A percentile compares a stretch with the other conserved stretches of the same genome.
Conservation (phyloP, 164 flowering plant genomes). For the Euptelea pleiosperma region DNA sequence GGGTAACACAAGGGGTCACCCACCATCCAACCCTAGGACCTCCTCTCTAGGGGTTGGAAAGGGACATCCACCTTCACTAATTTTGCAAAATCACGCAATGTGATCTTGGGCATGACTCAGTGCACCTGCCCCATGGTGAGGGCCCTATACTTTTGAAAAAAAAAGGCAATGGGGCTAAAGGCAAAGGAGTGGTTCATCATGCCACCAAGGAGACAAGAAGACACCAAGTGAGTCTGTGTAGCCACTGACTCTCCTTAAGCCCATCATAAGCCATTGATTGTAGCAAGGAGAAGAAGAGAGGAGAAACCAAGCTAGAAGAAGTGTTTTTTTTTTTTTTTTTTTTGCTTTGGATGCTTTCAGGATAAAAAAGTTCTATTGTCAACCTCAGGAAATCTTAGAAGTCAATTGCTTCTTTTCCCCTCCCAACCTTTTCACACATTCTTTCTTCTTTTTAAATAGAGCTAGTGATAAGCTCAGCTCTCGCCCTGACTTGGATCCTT, state of each 20-base stretch:
- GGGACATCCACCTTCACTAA: slow-evolving; percentile 27
- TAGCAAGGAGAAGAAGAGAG: slow-evolving; percentile 12
- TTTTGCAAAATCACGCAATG: slow-evolving; percentile 43
- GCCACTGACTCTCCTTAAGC: slow-evolving; percentile 31
- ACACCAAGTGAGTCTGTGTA: slow-evolving; percentile 40
- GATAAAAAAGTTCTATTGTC: slow-evolving; percentile 27
- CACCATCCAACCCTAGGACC: slow-evolving; percentile 17
- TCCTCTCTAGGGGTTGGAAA: slow-evolving; percentile 26
- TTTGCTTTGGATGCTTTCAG: slow-evolving; percentile 35
- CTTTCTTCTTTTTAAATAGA: slow-evolving; percentile 6
- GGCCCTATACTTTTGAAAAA: slow-evolving; percentile 3
- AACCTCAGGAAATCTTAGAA: slow-evolving; percentile 34
- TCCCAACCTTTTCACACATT: slow-evolving; percentile 13
- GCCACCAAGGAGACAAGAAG: slow-evolving; percentile 38
- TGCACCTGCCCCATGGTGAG: slow-evolving; percentile 8
- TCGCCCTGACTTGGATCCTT: slow-evolving; percentile 43
- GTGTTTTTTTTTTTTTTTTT: no score
- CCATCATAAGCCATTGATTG: slow-evolving; percentile 38
- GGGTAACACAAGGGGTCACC: slow-evolving; percentile 31
- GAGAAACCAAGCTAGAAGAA: no score
- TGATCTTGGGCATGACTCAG: slow-evolving; percentile 18
- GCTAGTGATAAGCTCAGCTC: slow-evolving; percentile 10
- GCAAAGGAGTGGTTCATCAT: slow-evolving; percentile 18
- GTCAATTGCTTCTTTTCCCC: slow-evolving; percentile 29
- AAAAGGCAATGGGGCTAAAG: neutral